These are phyloP conservation scores for Daldinia bambusicola DNA, from an alignment of 495 filamentous ascomycete species.

Conservation along the genomic window DNA sequence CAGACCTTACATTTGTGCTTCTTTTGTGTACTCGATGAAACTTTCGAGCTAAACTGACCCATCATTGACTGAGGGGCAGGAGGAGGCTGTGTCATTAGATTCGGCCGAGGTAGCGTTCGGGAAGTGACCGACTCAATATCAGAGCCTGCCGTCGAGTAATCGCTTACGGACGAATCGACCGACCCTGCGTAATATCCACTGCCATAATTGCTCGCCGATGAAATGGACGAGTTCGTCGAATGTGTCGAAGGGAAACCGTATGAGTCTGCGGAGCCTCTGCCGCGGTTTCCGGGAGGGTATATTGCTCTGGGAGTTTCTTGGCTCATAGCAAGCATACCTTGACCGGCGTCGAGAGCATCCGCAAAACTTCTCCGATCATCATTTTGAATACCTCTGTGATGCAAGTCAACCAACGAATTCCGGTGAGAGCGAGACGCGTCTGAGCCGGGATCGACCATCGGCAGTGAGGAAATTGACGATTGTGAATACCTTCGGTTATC, in stretches of 20 bases:
- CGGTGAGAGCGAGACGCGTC: conserved; percentile 57
- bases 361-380: conserved; percentile 75
- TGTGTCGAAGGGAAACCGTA: conserved; percentile 94
- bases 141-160: conserved; percentile 93
- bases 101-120: conserved; percentile 83
- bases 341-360: conserved; percentile 85
- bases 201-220: conserved; percentile 73
- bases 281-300: conserved; percentile 71
- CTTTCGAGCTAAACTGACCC: conserved; percentile 97
- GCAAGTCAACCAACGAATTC: conserved; percentile 70
- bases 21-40: conserved; percentile 95
- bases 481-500: conserved; percentile 86
- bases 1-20: conserved; percentile 99
- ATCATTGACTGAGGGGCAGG: conserved; percentile 97
- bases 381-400: conserved; percentile 65
- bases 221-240: conserved; percentile 94
- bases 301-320: conserved; percentile 89
- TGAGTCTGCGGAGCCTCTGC: conserved; percentile 81
- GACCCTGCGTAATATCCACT: conserved; percentile 85
- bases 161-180: conserved; percentile 89
- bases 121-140: conserved; percentile 81
- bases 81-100: conserved; percentile 71
- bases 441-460: conserved; percentile 56
- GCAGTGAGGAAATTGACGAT: conserved; percentile 77
- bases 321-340: conserved; percentile 94